Conservation (phyloP, 768 basidiomycete genomes). For the Cantharellus anzutake region DNA sequence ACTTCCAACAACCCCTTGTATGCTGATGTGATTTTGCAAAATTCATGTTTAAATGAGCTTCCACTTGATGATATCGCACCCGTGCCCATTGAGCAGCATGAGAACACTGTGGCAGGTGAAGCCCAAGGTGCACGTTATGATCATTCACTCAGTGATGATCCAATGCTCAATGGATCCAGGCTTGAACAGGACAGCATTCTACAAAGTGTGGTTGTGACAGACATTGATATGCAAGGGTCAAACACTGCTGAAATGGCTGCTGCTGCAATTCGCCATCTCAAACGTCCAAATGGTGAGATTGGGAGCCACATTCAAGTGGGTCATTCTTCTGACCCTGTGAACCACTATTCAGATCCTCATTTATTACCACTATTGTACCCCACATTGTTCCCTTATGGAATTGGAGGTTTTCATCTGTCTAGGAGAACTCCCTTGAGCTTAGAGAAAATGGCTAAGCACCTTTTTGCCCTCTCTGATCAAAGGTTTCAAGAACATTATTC, state of each 20-base stretch:
- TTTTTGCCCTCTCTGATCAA: conserved; percentile 5
- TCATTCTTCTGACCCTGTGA: neutral
- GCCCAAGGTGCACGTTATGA: too few relatives aligned
- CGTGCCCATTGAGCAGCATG: neutral
- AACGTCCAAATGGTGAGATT: neutral
- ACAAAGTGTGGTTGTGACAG: too few relatives aligned
- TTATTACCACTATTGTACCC: conserved; percentile 12
- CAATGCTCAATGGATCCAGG: too few relatives aligned
- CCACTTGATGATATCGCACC: neutral
- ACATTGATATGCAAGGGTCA: neutral
- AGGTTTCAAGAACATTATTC: conserved; percentile 11
- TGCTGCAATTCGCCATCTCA: neutral
- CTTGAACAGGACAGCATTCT: too few relatives aligned
- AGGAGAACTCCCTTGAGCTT: neutral
- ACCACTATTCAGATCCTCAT: neutral
- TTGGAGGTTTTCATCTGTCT: conserved; percentile 10
- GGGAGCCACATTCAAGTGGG: too few relatives aligned
- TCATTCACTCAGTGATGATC: too few relatives aligned
- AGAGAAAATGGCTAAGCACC: conserved; percentile 4
- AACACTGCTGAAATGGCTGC: neutral
- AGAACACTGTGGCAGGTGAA: neutral
- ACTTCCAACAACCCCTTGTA: neutral
- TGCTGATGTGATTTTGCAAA: neutral
- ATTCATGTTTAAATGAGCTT: neutral
- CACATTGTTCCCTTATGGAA: conserved; percentile 11